Base-by-base conservation (phyloP, 805 yeast genomes). In the Candida ponderosae region DNA sequence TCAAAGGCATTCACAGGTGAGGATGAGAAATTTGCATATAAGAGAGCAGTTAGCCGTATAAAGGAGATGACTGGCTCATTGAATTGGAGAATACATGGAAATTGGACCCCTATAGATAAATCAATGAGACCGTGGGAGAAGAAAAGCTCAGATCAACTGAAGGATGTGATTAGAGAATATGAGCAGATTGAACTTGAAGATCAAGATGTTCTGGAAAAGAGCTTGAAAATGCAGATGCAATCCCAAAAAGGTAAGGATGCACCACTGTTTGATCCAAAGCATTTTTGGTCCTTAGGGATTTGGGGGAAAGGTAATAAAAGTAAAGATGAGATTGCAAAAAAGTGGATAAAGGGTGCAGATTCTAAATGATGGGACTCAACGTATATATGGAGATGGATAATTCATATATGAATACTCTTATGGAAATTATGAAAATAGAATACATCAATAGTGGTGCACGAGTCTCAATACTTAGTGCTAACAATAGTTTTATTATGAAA, bases 21-120 rank as follows among this genome's bases (percentile, higher is more conserved):
- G 47, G 89, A 81, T 56, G 89, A 81, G 51, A 70, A 69, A 58
- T 81, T 81, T 57, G 87, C 89, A 4, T 81, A 71, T 48, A 76
- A 74, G 43, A 59, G 89, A 45, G 88, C 89, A 0, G 78, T 80
- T 1, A 75, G 80, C 47, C 60, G 89, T 44, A 66, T 81, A 28
- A 65, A 66, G 36, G 81, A 76, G 45, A 76, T 76, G 80, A 68
- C 74, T 4, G 65, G 69, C 1, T 70, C 77, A 0, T 60, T 56
- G 27, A 37, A 51, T 23, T 81, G 85, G 81, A 66, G 81, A 43
- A 37, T 46, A 5, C 58, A 57, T 16, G 56, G 60, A 6, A 55
- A 66, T 39, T 80, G 86, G 87, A 59, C 66, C 3, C 85, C 84
- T 6, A 54, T 74, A 1, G 71, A 72, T 33, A 45, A 47, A 4